Evolutionary conservation across 2,329 filamentous ascomycete genomes (phyloP), one percentile per base, ranked within the genome.

Genomic region (Hypoxylon rubiginosum): DNA sequence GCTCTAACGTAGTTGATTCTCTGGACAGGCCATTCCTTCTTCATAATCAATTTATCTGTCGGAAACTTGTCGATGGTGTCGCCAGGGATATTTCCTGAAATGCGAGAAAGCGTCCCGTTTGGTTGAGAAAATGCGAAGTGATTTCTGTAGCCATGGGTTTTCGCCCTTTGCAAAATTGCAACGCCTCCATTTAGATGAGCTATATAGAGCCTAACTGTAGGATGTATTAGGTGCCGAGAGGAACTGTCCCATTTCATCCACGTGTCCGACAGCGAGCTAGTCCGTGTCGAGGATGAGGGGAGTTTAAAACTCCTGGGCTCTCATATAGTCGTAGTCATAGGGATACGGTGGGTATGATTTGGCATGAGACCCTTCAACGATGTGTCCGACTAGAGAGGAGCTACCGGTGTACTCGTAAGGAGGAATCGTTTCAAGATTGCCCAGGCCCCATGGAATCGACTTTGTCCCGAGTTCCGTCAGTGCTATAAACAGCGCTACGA

Each of bases 351-450:
- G 51, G 17, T 41, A 43, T 7, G 32, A 21, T 15, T 54, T 17
- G 19, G n/a, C 10, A 28, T 54, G 51, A 26, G 51, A 54, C 4
- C 51, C 51, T 54, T 54, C 51, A 15, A 54, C n/a, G 24, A 54
- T 54, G 19, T 34, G 34, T 1, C 30, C 51, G 2, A 34, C 34
- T 24, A 4, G 73, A 51, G 4, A 82, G 66, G 28, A 77, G 77
- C 1, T 64, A 58, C 1, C 57, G 36, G 11, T 73, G 46, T 24
- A 81, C 70, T 8, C 71, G 57, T 34, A 76, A 0, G 80, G 79
- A 3, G 78, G 80, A 28, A 81, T 80, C 0, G 78, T 78, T 60
- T 82, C 79, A 3, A 82, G 52, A 58, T 82, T 81, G 0, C 80
- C 67, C n/a, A n/a, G n/a, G n/a, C n/a, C n/a, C n/a, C 19, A 54